A percentile compares a stretch with the other conserved stretches of the same genome.
phyloP scores from a whole-genome alignment of 768 basidiomycete genomes.

The Mycena floridula region DNA sequence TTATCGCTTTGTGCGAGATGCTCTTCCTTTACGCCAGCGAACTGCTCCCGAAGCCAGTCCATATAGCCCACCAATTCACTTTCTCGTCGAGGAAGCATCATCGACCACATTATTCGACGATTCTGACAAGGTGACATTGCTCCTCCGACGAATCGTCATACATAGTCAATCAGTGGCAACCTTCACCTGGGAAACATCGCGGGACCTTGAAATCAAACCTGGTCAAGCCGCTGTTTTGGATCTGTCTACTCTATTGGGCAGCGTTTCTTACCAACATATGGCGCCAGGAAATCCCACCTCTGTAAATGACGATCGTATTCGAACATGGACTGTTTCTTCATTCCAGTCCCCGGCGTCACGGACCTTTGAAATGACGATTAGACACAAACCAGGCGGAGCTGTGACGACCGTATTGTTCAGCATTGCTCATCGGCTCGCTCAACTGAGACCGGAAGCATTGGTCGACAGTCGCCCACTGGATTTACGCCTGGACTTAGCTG shows the following conservation, averaged over 20 bases:
- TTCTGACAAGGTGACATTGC: slow-evolving; percentile 21
- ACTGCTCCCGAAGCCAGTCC: slow-evolving; percentile 31
- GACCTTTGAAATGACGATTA: slow-evolving; percentile 46
- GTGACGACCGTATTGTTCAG: slow-evolving; percentile 52
- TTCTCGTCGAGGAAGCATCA: slow-evolving; percentile 41
- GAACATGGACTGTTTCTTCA: slow-evolving; percentile 59
- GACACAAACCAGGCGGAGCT: slow-evolving; percentile 43
- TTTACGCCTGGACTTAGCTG: slow-evolving; percentile 40
- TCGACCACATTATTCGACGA: slow-evolving; percentile 20
- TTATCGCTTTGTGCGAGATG: slow-evolving; percentile 45
- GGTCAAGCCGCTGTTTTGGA: slow-evolving; percentile 55
- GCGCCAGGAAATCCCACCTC: slow-evolving; percentile 34
- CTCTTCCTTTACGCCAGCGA: slow-evolving; percentile 45
- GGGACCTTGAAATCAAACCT: slow-evolving; percentile 27
- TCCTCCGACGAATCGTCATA: slow-evolving; percentile 31
- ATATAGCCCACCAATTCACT: slow-evolving; percentile 53
- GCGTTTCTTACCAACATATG: slow-evolving; percentile 45
- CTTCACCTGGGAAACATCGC: slow-evolving; percentile 39
- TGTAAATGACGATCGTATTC: slow-evolving; percentile 56
- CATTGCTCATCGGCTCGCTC: slow-evolving; percentile 35
- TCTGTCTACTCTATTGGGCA: slow-evolving; percentile 43
- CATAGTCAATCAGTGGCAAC: slow-evolving; percentile 48
- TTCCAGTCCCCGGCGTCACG: slow-evolving; percentile 12
- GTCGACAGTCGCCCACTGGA: slow-evolving; percentile 30
- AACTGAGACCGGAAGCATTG: slow-evolving; percentile 34